Evolutionary conservation across 768 basidiomycete species (phyloP), one percentile per base, ranked within the genome.

Genomic region (Tulasnella sp.): DNA sequence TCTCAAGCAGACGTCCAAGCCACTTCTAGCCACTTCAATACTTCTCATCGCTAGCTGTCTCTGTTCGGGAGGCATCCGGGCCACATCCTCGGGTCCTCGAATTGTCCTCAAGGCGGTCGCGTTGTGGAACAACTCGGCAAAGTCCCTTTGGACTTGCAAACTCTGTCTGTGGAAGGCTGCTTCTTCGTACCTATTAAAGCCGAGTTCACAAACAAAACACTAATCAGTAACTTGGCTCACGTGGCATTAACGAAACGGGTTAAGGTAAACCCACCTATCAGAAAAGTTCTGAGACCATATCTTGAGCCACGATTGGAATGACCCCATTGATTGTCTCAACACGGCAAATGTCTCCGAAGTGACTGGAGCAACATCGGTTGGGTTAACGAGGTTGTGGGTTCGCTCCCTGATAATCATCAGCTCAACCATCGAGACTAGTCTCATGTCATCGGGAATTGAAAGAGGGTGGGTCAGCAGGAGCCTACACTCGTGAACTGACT

Each of bases 371-470:
- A 77, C 74, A 57, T 92, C 86, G 12, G 68, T 75, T 15, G 84
- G 81, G n/a, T 80, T 77, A 37, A 95, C 67, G 15, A 79, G 75
- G 62, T 91, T 84, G 60, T 90, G 81, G 1, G 92, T 73, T 22
- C 83, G 75, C 60, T 93, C 91, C 54, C 91, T 78, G 56, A 93
- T 77, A 27, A 79, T 79, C 76, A 91, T 89, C 50, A 93, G 73
- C 60, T 96, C 90, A 24, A 96, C 89, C 2, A 88, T 92, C 3
- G 91, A 92, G 10, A 95, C 86, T 12, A 96, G 76, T 52, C 91
- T 82, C 77, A 89, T 90, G 60, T 96, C 91, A 57, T 93, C 90
- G 60, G 88, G 81, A 54, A 93, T 85, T 12, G 87, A 76, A 25
- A 93, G 67, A 32, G 91, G 91, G 63, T 95, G 91, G 56, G 80